These are phyloP conservation scores for Auricularia sp. DNA, from an alignment of 768 basidiomycete genomes.

Conservation along the genomic window DNA sequence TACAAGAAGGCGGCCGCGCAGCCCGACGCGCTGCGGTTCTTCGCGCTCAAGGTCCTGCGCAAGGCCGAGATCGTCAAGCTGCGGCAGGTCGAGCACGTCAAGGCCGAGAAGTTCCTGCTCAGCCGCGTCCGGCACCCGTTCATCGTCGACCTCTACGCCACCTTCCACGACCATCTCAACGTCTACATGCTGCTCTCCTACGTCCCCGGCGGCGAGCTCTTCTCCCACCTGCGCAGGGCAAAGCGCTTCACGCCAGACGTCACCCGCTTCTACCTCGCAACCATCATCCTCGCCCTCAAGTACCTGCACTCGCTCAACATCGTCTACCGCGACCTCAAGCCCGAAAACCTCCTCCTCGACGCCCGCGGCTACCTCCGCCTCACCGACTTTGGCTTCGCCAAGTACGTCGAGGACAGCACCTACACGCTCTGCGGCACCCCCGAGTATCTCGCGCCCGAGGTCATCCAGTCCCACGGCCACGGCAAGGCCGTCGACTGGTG, in stretches of 20 bases:
- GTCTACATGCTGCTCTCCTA: slow-evolving; percentile 98
- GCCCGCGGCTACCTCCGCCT: slow-evolving; percentile 87
- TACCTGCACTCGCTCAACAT: slow-evolving; percentile 95
- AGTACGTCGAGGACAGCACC: slow-evolving; percentile 93
- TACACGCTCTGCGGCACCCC: slow-evolving; percentile 96
- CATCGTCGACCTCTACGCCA: slow-evolving; percentile 91
- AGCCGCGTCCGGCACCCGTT: slow-evolving; percentile 89
- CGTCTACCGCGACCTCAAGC: slow-evolving; percentile 97
- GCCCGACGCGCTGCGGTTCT: slow-evolving; percentile 47
- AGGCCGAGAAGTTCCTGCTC: slow-evolving; percentile 89
- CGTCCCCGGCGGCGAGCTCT: slow-evolving; percentile 93
- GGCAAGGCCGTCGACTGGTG: slow-evolving; percentile 99
- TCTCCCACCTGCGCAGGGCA: slow-evolving; percentile 90
- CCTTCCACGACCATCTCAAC: slow-evolving; percentile 92
- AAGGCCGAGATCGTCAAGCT: slow-evolving; percentile 81
- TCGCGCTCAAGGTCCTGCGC: slow-evolving; percentile 82
- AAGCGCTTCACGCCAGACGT: slow-evolving; percentile 95
- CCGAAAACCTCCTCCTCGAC: slow-evolving; percentile 95
- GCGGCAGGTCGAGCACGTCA: slow-evolving; percentile 96
- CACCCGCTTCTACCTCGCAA: slow-evolving; percentile 94
- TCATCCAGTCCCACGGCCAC: slow-evolving; percentile 95
- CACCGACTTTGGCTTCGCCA: slow-evolving; percentile 97
- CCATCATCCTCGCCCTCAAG: slow-evolving; percentile 88
- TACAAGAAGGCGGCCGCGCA: slow-evolving; percentile 40
- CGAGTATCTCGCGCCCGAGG: slow-evolving; percentile 96